Evolutionary conservation across 202 grass and related monocot species (phyloP).

Genomic region (Hordeum pubiflorum): DNA sequence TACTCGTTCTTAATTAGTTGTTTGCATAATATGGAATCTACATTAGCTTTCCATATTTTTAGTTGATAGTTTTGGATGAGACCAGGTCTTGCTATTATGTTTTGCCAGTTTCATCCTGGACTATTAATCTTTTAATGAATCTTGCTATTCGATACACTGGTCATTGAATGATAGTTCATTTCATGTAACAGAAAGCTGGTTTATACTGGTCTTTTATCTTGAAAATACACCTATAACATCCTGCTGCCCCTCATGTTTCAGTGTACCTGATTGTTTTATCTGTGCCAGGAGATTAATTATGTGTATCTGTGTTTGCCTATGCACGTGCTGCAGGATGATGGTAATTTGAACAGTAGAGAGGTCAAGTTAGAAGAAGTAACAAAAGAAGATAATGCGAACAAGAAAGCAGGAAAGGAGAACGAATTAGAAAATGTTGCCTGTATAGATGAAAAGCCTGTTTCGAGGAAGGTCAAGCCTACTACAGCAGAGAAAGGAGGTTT

Average conservation of each 20-base stretch:
- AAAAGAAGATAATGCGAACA: constrained; percentile 31
- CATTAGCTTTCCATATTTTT: not conserved
- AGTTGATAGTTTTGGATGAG: not conserved
- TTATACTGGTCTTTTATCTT: not conserved
- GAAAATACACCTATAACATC: not conserved
- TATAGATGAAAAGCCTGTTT: constrained; percentile 17
- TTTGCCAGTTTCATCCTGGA: not conserved
- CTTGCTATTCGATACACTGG: not conserved
- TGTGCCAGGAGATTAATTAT: not conserved
- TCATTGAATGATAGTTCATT: constrained; percentile 4
- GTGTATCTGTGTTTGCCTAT: not conserved
- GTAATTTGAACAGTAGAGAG: constrained; percentile 24
- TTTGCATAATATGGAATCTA: not conserved
- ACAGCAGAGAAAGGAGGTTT: constrained; percentile 23
- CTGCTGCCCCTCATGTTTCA: constrained; percentile 3
- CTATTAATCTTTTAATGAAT: too few species aligned
- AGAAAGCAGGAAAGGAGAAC: constrained; percentile 25
- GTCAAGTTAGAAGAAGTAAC: constrained; percentile 23
- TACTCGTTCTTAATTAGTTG: not conserved
- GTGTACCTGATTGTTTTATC: not conserved
- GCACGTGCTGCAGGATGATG: constrained; percentile 30
- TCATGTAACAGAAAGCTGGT: not conserved
- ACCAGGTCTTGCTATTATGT: not conserved
- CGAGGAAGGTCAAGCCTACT: constrained; percentile 6
- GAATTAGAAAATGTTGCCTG: constrained; percentile 15